Evolutionary conservation across 2,329 filamentous ascomycete genomes (phyloP).

Genomic region (Colletotrichum aenigma): DNA sequence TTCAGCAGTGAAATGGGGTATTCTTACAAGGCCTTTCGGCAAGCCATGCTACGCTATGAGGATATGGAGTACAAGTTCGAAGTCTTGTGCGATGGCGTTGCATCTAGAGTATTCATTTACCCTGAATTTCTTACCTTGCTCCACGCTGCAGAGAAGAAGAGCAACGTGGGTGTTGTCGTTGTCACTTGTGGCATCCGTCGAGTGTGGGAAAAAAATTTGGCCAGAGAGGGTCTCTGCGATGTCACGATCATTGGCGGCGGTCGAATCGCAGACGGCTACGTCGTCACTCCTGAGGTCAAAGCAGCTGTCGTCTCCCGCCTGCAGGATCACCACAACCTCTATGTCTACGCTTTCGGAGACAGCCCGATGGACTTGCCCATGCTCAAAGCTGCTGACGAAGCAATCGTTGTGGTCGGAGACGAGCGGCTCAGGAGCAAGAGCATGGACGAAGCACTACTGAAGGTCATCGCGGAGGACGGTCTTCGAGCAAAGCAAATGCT

Average conservation of each 20-base stretch:
- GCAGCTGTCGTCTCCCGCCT: neutral
- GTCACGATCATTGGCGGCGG: neutral
- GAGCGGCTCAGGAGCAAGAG: neutral
- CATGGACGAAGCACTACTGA: neutral
- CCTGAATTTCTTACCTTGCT: neutral
- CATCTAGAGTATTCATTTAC: neutral
- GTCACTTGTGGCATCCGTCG: neutral
- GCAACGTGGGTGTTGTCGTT: neutral
- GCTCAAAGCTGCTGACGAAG: neutral
- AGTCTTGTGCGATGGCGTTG: neutral
- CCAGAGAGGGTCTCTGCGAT: neutral
- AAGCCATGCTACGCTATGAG: neutral
- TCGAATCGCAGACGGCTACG: neutral
- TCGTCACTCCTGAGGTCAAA: neutral
- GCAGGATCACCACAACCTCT: neutral
- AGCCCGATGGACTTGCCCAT: neutral
- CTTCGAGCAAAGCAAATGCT: constrained; percentile 51
- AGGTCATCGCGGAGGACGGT: constrained; percentile 36
- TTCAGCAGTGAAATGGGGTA: neutral
- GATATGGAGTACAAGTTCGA: neutral
- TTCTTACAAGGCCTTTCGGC: neutral
- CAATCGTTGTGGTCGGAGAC: neutral
- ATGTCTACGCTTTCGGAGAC: neutral
- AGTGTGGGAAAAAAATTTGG: neutral
- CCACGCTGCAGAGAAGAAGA: neutral